Evolutionary conservation across 768 basidiomycete species (phyloP).

Genomic region (Pulveroboletus sp.): DNA sequence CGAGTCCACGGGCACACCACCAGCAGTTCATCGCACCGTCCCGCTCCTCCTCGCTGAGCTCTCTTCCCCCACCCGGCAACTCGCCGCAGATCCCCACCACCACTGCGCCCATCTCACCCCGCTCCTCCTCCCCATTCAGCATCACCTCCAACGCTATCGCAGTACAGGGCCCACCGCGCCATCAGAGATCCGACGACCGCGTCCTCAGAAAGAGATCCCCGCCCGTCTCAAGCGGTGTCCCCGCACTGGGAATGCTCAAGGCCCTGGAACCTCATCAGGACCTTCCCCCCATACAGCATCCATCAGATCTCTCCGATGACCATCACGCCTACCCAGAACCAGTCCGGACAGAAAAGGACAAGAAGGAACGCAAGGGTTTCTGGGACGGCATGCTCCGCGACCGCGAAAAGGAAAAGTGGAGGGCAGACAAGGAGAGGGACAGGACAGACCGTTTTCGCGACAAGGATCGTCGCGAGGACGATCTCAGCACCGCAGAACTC

Average conservation of each 20-base stretch:
- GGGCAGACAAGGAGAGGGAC: slow-evolving; percentile 33
- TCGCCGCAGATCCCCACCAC: slow-evolving; percentile 36
- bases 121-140: slow-evolving; percentile 49
- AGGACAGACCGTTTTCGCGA: slow-evolving; percentile 30
- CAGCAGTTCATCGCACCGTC: slow-evolving; percentile 36
- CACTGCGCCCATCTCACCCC: slow-evolving; percentile 18
- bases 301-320: slow-evolving; percentile 31
- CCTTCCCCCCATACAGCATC: slow-evolving; percentile 4
- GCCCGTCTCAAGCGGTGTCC: slow-evolving; percentile 28
- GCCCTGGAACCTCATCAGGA: slow-evolving; percentile 57
- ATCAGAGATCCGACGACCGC: slow-evolving; percentile 21
- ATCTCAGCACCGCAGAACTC: slow-evolving; percentile 50
- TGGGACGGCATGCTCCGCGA: slow-evolving; percentile 45
- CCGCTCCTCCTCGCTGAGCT: slow-evolving; percentile 51
- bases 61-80: slow-evolving; percentile 41
- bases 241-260: slow-evolving; percentile 54
- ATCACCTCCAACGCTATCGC: slow-evolving; percentile 24
- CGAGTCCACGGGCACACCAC: slow-evolving; percentile 23
- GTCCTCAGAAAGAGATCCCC: slow-evolving; percentile 28
- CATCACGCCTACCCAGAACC: slow-evolving; percentile 22
- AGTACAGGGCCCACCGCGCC: slow-evolving; percentile 9
- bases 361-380: slow-evolving; percentile 54
- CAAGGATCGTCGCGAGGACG: slow-evolving; percentile 37
- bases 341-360: slow-evolving; percentile 37
- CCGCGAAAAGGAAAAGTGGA: slow-evolving; percentile 34